Conservation (phyloP, 164 flowering plant genomes). For the Magnolia changhungtana region DNA sequence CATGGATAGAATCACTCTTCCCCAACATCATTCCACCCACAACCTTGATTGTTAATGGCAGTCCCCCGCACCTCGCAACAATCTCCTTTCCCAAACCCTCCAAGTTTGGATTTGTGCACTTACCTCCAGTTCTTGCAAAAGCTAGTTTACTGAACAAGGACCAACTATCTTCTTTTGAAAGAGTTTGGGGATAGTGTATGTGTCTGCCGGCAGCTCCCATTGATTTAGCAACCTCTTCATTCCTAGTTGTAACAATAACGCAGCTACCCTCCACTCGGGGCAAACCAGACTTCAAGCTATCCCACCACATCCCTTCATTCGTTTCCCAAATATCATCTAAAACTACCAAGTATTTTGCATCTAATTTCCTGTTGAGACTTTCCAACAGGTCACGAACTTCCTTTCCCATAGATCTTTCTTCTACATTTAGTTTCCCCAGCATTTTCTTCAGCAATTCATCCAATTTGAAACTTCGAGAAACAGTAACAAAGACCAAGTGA, state of each 20-base stretch:
- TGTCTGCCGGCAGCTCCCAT: background rate
- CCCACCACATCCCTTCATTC: background rate
- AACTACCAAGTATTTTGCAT: background rate
- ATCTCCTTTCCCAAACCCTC: background rate
- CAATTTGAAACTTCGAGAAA: background rate
- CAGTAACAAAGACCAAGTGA: background rate
- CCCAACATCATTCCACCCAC: slow-evolving; percentile 2
- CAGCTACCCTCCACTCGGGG: background rate
- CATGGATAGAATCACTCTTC: background rate
- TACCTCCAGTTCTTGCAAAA: background rate
- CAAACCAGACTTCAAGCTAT: background rate
- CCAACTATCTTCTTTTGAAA: background rate
- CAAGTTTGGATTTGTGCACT: background rate
- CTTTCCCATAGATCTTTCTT: background rate
- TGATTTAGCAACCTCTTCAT: background rate
- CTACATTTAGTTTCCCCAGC: background rate
- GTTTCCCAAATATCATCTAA: background rate
- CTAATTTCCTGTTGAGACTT: background rate
- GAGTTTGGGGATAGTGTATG: background rate
- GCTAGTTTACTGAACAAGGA: background rate
- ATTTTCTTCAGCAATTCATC: background rate
- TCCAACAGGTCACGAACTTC: background rate
- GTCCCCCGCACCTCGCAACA: background rate
- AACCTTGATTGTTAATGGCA: background rate
- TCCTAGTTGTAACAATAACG: background rate